A percentile compares a stretch with the other conserved stretches of the same genome.
Evolutionary conservation across 306 rosid genomes (phyloP).

Genomic region (Dalbergia cultrata): DNA sequence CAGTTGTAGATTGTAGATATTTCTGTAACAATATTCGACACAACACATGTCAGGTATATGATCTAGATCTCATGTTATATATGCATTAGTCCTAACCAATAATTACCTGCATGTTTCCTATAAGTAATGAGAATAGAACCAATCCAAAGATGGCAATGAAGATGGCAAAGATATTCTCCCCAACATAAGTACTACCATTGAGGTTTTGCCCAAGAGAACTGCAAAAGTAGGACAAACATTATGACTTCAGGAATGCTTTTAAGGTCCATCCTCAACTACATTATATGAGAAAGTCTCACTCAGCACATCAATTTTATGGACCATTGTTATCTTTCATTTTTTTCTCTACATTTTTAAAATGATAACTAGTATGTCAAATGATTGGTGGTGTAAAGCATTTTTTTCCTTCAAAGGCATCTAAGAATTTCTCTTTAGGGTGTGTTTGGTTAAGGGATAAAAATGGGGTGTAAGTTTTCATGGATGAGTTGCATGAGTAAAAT

Average conservation of each 20-base stretch:
- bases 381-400: too few species aligned
- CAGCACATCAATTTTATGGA: too few species aligned
- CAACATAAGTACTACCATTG: constrained; percentile 62
- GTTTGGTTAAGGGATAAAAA: too few species aligned
- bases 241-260: constrained; percentile 17
- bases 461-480: too few species aligned
- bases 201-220: constrained; percentile 90
- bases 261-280: too few species aligned
- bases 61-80: constrained; percentile 3
- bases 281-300: too few species aligned
- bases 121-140: constrained; percentile 79
- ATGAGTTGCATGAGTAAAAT: too few species aligned
- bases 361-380: too few species aligned
- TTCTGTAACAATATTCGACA: constrained; percentile 58
- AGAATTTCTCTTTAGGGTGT: too few species aligned
- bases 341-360: too few species aligned
- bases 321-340: too few species aligned
- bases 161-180: constrained; percentile 79
- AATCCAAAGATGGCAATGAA: constrained; percentile 75
- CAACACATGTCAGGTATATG: not conserved
- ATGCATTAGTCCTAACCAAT: not conserved
- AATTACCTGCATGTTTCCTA: constrained; percentile 94
- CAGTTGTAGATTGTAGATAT: constrained; percentile 83
- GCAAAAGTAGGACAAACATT: constrained; percentile 24
- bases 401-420: too few species aligned